Conservation (phyloP, 192 early-diverging fungal genomes). For the Spizellomyces sp. region DNA sequence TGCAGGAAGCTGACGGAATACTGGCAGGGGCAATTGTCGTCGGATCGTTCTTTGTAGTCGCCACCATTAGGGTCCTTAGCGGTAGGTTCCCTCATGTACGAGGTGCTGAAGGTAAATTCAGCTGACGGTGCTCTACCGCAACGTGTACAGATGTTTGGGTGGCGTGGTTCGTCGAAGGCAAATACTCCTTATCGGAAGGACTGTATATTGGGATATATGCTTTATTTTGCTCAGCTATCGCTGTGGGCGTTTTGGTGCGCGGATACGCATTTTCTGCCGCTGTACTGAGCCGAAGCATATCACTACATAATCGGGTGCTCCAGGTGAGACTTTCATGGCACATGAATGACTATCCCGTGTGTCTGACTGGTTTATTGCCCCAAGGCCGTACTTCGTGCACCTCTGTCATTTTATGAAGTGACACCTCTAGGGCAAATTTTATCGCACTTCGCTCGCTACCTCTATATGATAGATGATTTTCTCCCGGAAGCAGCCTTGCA, state of each 20-base stretch:
- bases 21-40: slow-evolving; percentile 46
- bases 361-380: slow-evolving; percentile 27
- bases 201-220: slow-evolving; percentile 30
- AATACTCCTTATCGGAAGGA: background rate
- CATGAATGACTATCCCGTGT: slow-evolving; percentile 40
- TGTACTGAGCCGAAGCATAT: slow-evolving; percentile 32
- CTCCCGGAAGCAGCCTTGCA: slow-evolving; percentile 52
- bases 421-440: slow-evolving; percentile 68
- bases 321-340: slow-evolving; percentile 43
- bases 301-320: slow-evolving; percentile 38
- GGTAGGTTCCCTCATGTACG: slow-evolving; percentile 18
- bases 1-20: slow-evolving; percentile 44
- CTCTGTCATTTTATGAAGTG: slow-evolving; percentile 72
- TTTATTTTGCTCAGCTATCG: slow-evolving; percentile 30
- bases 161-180: slow-evolving; percentile 3
- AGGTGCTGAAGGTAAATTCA: too few relatives aligned
- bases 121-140: too few relatives aligned
- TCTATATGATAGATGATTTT: slow-evolving; percentile 65
- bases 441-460: slow-evolving; percentile 61
- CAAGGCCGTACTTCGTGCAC: slow-evolving; percentile 65
- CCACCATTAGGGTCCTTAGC: slow-evolving; percentile 53
- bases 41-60: slow-evolving; percentile 51
- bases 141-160: slow-evolving; percentile 26
- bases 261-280: slow-evolving; percentile 13
- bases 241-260: slow-evolving; percentile 31